Base-by-base conservation (phyloP, 345 rosid species). In the Hibiscus mutabilis region DNA sequence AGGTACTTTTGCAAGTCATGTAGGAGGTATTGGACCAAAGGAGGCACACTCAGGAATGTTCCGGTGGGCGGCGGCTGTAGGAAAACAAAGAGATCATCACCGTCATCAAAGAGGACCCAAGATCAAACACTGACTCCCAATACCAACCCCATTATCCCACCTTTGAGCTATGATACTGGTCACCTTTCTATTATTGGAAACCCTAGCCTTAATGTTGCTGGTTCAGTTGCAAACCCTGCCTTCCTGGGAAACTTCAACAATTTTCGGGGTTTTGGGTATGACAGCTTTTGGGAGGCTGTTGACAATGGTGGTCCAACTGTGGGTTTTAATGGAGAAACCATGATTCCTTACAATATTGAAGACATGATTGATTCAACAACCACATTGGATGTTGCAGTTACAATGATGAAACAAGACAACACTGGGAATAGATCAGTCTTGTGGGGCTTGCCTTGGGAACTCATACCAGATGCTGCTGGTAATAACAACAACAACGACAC, bases 1-100 rank as follows among this genome's bases (percentile, higher is more conserved):
- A 81, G 96, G 73, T 88, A 90, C 86, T 90, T 90, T 62, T 90
- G 96, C 86, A 90, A 90, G 80, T 85, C 91, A 29, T 90, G 96
- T 81, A 79, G 89, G 60, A 81, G 96, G 82, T 90, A 88, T 73
- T 90, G 96, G 96, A 90, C 96, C 58, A 90, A 88, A 85, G 96
- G 96, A 6, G 96, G 96, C 65, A 86, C 91, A 6, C 85, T 90
- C 16, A 79, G 96, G 40, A 90, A 90, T 55, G 91, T 90, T 37
- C 96, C 96, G 1, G 92, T 90, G 0, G 96, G 96, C 15, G 96
- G 96, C 14, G 92, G 96, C 12, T 90, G 96, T 72, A 77, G 96
- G 79, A 85, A 89, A 75, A 90, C 84, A 86, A 86, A 77, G 76
- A 77, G 91, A 49, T 85, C 91, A 0, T 82, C 92, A 21, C 77